These are phyloP conservation scores for Dimocarpus longan DNA, from an alignment of 345 rosid species.

Conservation along the genomic window DNA sequence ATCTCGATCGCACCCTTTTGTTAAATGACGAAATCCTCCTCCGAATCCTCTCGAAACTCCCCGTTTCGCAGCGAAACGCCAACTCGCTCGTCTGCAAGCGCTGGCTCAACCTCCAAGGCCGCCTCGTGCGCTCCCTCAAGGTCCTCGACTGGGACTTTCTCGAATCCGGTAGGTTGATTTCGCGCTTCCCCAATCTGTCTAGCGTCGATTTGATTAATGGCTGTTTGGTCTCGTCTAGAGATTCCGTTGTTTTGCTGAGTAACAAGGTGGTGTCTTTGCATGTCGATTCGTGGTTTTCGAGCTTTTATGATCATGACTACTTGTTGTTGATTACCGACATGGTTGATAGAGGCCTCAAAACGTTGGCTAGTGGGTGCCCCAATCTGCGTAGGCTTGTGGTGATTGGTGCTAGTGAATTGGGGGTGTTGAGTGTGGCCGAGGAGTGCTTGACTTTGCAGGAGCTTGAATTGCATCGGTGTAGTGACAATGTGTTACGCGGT, in stretches of 20 bases:
- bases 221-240: slow-evolving; percentile 52
- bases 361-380: slow-evolving; percentile 59
- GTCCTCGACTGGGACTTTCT: slow-evolving; percentile 75
- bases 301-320: slow-evolving; percentile 48
- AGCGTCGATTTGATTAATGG: slow-evolving; percentile 59
- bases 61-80: slow-evolving; percentile 49
- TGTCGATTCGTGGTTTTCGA: slow-evolving; percentile 42
- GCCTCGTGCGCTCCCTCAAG: slow-evolving; percentile 60
- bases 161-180: slow-evolving; percentile 60
- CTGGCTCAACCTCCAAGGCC: slow-evolving; percentile 82
- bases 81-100: slow-evolving; percentile 86
- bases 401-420: slow-evolving; percentile 68
- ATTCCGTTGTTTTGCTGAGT: slow-evolving; percentile 58
- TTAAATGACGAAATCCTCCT: slow-evolving; percentile 76
- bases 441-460: slow-evolving; percentile 78
- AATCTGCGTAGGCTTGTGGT: slow-evolving; percentile 71
- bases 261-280: slow-evolving; percentile 48
- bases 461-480: slow-evolving; percentile 75
- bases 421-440: slow-evolving; percentile 64
- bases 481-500: slow-evolving; percentile 68
- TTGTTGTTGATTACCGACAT: slow-evolving; percentile 64
- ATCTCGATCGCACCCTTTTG: slow-evolving; percentile 70
- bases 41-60: slow-evolving; percentile 57
- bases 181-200: slow-evolving; percentile 72
- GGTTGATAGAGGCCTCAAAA: slow-evolving; percentile 60